Evolutionary conservation across 1,139 yeast species (phyloP).

Genomic region (Lodderomyces theae): DNA sequence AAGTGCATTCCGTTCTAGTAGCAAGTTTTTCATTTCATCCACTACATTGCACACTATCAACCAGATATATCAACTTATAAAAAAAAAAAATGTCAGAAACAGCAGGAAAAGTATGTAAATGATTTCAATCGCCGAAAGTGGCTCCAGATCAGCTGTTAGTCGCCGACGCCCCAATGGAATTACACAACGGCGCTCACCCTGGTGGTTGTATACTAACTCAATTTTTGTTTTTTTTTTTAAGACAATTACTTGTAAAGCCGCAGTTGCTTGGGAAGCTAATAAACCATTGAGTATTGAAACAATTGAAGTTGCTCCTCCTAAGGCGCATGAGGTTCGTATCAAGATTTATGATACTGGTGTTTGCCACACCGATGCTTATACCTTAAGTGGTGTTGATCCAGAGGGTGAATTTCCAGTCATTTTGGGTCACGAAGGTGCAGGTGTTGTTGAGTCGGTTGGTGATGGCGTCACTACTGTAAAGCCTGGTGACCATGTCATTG

Average conservation of each 20-base stretch:
- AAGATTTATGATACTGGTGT: constrained; percentile 87
- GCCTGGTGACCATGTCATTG: constrained; percentile 88
- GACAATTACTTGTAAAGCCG: constrained; percentile 89
- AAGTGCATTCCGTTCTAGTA: background rate
- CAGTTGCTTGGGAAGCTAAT: constrained; percentile 95
- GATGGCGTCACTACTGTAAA: constrained; percentile 86
- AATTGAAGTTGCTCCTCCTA: constrained; percentile 88
- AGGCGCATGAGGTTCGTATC: constrained; percentile 95
- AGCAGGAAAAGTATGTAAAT: constrained; percentile 35
- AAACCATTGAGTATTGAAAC: constrained; percentile 84
- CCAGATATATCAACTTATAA: background rate
- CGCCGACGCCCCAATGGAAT: too few species aligned
- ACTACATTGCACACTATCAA: background rate
- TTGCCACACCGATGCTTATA: constrained; percentile 97
- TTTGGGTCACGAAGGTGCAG: constrained; percentile 97
- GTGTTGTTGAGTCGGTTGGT: constrained; percentile 88
- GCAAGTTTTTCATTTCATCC: background rate
- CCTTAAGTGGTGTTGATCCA: constrained; percentile 90
- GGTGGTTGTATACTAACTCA: constrained; percentile 14
- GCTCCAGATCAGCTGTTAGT: too few species aligned
- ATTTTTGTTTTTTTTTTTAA: too few species aligned
- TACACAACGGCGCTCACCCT: too few species aligned
- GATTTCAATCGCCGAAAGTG: too few species aligned
- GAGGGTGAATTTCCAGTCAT: constrained; percentile 94
- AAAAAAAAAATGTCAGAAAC: constrained; percentile 28